Base-by-base conservation (phyloP, 2,329 filamentous ascomycete genomes). In the Nigrospora sphaerica region DNA sequence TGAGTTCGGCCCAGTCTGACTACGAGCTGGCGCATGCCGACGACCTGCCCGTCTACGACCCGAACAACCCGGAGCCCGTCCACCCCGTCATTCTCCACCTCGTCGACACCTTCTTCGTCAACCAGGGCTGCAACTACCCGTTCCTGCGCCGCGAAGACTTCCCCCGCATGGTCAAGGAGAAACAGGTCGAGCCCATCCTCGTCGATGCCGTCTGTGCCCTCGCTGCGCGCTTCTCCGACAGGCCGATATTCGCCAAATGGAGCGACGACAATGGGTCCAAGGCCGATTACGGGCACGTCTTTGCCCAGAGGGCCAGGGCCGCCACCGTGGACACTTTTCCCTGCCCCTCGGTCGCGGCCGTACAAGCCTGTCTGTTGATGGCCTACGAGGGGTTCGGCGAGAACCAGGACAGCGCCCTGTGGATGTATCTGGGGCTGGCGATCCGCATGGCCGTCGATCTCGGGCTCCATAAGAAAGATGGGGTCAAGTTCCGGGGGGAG, bases 351-450 rank as follows among this genome's bases (percentile, higher is more conserved):
- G 83, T 95, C 1, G 85, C 86, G 19, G 88, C 88, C 11, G 87
- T 93, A 0, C 90, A 95, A 57, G 88, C 89, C 1, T 90, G 85
- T 42, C 67, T 95, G 12, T 69, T 95, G 28, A 79, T 95, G 66
- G 89, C 88, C 0, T 95, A 95, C 58, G 88, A 95, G 54, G 85
- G 91, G 38, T 95, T 95, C 55, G 90, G 89, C 1, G 86, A 87
- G 12, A 88, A 88, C 53, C 87, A 91, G 56, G 90, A 95, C 58
- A 95, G 88, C 61, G 88, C 88, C 0, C 66, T 95, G 7, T 95
- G 90, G 89, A 95, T 95, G 88, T 95, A 95, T 59, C 73, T 95
- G 1, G 90, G 89, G 0, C 83, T 92, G 44, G 85, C 89, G 0
- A 95, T 95, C 49, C 83, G 89, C 5, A 86, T 90, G 82, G 84